phyloP scores from a whole-genome alignment of 192 early-diverging fungal genomes.

The Coemansia sp. region DNA sequence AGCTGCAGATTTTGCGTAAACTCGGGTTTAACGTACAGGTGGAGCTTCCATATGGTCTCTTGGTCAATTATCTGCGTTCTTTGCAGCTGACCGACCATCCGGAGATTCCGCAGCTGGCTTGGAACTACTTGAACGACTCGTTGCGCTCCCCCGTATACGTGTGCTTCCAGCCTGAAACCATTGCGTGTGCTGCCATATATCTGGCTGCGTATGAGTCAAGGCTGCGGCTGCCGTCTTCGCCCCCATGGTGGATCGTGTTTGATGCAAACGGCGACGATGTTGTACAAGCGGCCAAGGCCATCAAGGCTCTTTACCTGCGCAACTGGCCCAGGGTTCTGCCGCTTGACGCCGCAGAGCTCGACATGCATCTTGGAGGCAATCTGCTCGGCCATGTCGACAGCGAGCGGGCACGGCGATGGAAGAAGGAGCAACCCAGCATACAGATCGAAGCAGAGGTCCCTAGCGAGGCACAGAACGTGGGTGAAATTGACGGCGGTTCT shows the following conservation, averaged over 20 bases:
- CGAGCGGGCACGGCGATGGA: slow-evolving; percentile 8
- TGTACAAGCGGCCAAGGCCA: slow-evolving; percentile 59
- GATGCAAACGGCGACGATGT: slow-evolving; percentile 73
- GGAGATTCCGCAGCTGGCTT: slow-evolving; percentile 78
- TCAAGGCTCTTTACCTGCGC: slow-evolving; percentile 61
- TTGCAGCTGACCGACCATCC: slow-evolving; percentile 75
- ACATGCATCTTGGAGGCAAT: slow-evolving; percentile 21
- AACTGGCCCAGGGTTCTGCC: slow-evolving; percentile 57
- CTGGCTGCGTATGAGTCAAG: slow-evolving; percentile 69
- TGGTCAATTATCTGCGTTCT: slow-evolving; percentile 90
- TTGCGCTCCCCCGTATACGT: slow-evolving; percentile 48
- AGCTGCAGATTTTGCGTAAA: slow-evolving; percentile 84
- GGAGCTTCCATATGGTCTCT: slow-evolving; percentile 90
- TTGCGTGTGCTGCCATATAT: slow-evolving; percentile 86
- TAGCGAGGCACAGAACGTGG: too few species aligned
- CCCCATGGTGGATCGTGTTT: slow-evolving; percentile 88
- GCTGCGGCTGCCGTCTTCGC: slow-evolving; percentile 66
- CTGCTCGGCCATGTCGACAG: slow-evolving; percentile 17
- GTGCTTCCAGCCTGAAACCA: slow-evolving; percentile 57
- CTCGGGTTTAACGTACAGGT: slow-evolving; percentile 97
- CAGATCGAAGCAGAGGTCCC: not conserved
- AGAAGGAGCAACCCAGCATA: not conserved
- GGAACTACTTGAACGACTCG: slow-evolving; percentile 95
- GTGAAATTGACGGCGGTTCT: too few species aligned
- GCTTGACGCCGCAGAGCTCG: slow-evolving; percentile 58